Base-by-base conservation (phyloP, 2,329 filamentous ascomycete genomes). In the Colletotrichum somersetense region DNA sequence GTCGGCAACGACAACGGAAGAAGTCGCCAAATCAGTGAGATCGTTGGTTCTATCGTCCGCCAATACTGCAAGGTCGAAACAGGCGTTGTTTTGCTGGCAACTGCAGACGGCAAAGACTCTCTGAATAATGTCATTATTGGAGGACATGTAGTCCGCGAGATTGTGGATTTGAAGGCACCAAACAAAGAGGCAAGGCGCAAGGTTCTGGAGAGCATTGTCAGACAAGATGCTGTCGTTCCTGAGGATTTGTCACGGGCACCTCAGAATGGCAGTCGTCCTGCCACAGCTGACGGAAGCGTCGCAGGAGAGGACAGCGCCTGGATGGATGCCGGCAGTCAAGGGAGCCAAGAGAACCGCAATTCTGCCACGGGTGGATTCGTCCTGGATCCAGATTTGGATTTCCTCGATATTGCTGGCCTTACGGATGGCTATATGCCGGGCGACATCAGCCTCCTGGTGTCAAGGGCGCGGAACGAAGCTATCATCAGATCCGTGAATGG, bases 351-450 rank as follows among this genome's bases (percentile, higher is more conserved):
- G 18, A 74, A 76, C 6, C 67, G 77, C 1, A 77, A 77, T 14
- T 65, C 77, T 18, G 81, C 80, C 59, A 80, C 83, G 5, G 88
- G 89, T 65, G 92, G 92, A 0, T 96, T 97, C 77, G 82, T 91
- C 1, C 84, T 97, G 7, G 92, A 95, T 70, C 84, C 89, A 0
- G 89, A 92, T 61, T 89, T 99, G 12, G 96, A 99, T 80, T 93
- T 98, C 70, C 89, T 98, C 11, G 96, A 98, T 74, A 88, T 99
- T 67, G 95, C 97, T 23, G 95, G 96, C 1, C 92, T 96, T 76
- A 98, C 96, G 0, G 96, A 99, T 79, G 96, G 96, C 0, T 99
- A 98, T 79, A 98, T 98, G 95, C 96, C 96, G 0, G 96, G 95
- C 4, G 96, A 99, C 80, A 86, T 99, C 48, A 91, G 92, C 20